Conservation (phyloP, 352 stramenopile genomes). For the Pythium insidiosum region DNA sequence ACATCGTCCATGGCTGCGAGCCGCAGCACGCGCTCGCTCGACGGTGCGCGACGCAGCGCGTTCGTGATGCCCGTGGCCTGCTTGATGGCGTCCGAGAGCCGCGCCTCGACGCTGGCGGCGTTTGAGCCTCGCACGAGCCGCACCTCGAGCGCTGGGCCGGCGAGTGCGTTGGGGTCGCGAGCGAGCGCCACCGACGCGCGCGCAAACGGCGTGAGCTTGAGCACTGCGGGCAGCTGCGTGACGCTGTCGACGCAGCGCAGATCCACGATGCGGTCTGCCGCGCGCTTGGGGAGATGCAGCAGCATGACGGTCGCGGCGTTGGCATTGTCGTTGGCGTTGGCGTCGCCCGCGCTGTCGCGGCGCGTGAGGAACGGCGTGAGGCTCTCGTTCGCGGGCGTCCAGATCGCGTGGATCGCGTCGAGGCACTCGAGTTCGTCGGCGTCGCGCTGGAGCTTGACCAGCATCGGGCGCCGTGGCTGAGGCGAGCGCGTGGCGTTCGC, state of each 20-base stretch:
- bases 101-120: slow-evolving; percentile 12
- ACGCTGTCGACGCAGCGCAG: slow-evolving; percentile 44
- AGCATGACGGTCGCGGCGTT: slow-evolving; percentile 40
- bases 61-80: slow-evolving; percentile 42
- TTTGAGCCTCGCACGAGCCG: slow-evolving; percentile 31
- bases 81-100: slow-evolving; percentile 20
- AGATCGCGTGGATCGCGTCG: slow-evolving; percentile 29
- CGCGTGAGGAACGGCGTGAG: slow-evolving; percentile 66
- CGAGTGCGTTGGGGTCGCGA: slow-evolving; percentile 13
- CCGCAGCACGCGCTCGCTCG: slow-evolving; percentile 24
- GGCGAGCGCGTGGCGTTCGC: slow-evolving; percentile 2
- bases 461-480: slow-evolving; percentile 23
- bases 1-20: slow-evolving; percentile 45
- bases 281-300: slow-evolving; percentile 33
- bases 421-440: slow-evolving; percentile 37
- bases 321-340: slow-evolving; percentile 22
- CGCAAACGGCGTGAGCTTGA: slow-evolving; percentile 70
- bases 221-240: slow-evolving; percentile 42
- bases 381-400: slow-evolving; percentile 27
- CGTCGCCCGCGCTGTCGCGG: no score
- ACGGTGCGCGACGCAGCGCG: slow-evolving; percentile 20
- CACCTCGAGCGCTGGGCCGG: slow-evolving; percentile 35
- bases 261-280: slow-evolving; percentile 34
- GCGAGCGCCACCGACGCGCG: slow-evolving; percentile 37
- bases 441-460: slow-evolving; percentile 37